phyloP scores from a whole-genome alignment of 169 alveolate species.

The Cryptosporidium baileyi region DNA sequence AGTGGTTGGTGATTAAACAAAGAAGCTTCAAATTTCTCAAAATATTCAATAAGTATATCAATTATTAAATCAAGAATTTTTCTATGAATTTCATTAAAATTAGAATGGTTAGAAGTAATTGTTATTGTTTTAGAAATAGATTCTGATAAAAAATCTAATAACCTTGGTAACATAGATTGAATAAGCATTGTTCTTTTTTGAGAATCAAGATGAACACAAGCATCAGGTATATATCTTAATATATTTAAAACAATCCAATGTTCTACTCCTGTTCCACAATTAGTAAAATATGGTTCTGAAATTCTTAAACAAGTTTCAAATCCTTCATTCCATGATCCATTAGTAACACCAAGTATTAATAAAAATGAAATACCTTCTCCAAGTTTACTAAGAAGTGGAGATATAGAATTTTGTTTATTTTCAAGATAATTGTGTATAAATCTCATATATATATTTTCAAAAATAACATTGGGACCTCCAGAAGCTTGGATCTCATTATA shows the following conservation, averaged over 20 bases:
- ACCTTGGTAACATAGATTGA: slow-evolving; percentile 15
- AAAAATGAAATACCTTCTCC: slow-evolving; percentile 57
- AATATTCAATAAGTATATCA: slow-evolving; percentile 47
- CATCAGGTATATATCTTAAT: slow-evolving; percentile 54
- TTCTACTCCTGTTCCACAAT: slow-evolving; percentile 5
- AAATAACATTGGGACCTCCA: slow-evolving; percentile 34
- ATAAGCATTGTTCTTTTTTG: slow-evolving; percentile 24
- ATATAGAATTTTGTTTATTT: not conserved
- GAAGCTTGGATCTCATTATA: not conserved
- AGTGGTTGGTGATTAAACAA: slow-evolving; percentile 31
- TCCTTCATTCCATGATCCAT: slow-evolving; percentile 51
- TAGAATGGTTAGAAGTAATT: not conserved
- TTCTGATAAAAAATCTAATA: slow-evolving; percentile 35
- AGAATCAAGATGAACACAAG: not conserved
- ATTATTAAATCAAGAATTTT: slow-evolving; percentile 21
- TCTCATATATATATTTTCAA: slow-evolving; percentile 17
- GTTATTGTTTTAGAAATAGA: not conserved
- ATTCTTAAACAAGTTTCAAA: slow-evolving; percentile 46
- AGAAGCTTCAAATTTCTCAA: slow-evolving; percentile 56
- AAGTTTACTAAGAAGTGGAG: slow-evolving; percentile 28
- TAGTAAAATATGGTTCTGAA: slow-evolving; percentile 22
- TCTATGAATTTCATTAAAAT: not conserved
- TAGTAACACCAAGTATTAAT: not conserved
- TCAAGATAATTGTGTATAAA: not conserved
- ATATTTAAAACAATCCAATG: slow-evolving; percentile 37